Evolutionary conservation across 768 basidiomycete species (phyloP).

Genomic region (Grammothele lineata): DNA sequence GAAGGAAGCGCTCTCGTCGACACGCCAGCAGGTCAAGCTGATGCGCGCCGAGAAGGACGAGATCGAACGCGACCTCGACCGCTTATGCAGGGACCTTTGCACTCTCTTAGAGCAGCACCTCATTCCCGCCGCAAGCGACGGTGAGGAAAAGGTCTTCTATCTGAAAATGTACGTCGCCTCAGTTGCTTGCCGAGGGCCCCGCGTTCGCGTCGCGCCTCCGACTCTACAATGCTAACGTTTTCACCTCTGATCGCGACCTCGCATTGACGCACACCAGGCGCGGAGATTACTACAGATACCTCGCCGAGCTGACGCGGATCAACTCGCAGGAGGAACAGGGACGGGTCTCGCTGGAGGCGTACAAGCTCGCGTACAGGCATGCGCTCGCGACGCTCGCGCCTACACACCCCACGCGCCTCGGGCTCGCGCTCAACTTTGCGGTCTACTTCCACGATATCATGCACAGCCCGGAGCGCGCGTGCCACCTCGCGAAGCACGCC

Average conservation of each 20-base stretch:
- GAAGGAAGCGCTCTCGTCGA: slow-evolving; percentile 48
- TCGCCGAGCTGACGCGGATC: slow-evolving; percentile 79
- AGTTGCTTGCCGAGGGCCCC: too few species aligned
- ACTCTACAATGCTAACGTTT: too few species aligned
- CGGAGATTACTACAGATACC: slow-evolving; percentile 89
- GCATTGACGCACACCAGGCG: slow-evolving; percentile 43
- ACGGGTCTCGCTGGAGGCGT: slow-evolving; percentile 74
- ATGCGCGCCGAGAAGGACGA: slow-evolving; percentile 69
- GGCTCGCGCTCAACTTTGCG: slow-evolving; percentile 89
- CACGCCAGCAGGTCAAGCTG: slow-evolving; percentile 56
- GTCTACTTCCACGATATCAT: slow-evolving; percentile 90
- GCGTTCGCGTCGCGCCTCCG: too few species aligned
- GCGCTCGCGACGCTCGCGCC: slow-evolving; percentile 69
- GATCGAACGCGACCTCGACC: slow-evolving; percentile 74
- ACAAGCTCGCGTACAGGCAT: slow-evolving; percentile 84
- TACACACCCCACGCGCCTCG: slow-evolving; percentile 83
- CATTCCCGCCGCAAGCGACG: slow-evolving; percentile 58
- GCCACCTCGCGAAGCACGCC: slow-evolving; percentile 86
- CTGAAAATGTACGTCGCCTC: slow-evolving; percentile 70
- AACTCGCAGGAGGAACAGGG: slow-evolving; percentile 66
- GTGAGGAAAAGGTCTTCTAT: slow-evolving; percentile 88
- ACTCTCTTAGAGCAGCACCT: slow-evolving; percentile 57
- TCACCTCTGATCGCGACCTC: too few species aligned
- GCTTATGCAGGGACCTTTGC: slow-evolving; percentile 78
- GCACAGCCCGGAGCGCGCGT: slow-evolving; percentile 81